phyloP scores from a whole-genome alignment of 2,329 filamentous ascomycete species.

The Hypoxylon sp. region DNA sequence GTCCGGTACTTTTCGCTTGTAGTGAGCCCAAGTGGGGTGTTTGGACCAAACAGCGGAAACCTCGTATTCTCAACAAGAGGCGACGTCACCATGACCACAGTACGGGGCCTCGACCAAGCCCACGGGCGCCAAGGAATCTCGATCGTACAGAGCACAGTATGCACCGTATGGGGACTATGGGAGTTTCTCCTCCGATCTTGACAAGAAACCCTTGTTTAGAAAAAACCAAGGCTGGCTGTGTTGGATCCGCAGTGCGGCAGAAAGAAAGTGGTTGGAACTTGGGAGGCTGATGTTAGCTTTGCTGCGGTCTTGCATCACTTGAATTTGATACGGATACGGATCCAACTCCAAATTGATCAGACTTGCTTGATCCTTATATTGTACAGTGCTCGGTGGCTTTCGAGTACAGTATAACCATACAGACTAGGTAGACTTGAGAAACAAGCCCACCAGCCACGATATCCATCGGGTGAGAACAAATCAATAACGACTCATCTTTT shows the following conservation, averaged over 20 bases:
- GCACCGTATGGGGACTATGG: conserved; percentile 4
- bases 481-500: conserved; percentile 17
- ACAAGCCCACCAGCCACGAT: conserved; percentile 40
- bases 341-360: conserved; percentile 4
- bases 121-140: conserved; percentile 24
- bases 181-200: conserved; percentile 7
- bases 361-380: conserved; percentile 12
- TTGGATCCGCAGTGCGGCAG: background rate
- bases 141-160: conserved; percentile 25
- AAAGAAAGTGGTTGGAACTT: conserved; percentile 10
- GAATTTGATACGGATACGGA: conserved; percentile 1
- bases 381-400: conserved; percentile 16
- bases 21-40: conserved; percentile 26
- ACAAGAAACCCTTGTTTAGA: conserved; percentile 12
- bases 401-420: conserved; percentile 21
- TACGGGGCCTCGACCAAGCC: conserved; percentile 17
- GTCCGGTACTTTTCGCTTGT: background rate
- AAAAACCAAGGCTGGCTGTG: conserved; percentile 2
- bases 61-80: conserved; percentile 42
- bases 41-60: conserved; percentile 32
- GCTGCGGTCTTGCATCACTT: conserved; percentile 14
- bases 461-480: conserved; percentile 20
- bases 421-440: conserved; percentile 21
- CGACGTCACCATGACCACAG: conserved; percentile 41
- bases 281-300: conserved; percentile 28